Evolutionary conservation across 345 rosid genomes (phyloP), one percentile per base, ranked within the genome.

Genomic region (Rubroshorea leprosula): DNA sequence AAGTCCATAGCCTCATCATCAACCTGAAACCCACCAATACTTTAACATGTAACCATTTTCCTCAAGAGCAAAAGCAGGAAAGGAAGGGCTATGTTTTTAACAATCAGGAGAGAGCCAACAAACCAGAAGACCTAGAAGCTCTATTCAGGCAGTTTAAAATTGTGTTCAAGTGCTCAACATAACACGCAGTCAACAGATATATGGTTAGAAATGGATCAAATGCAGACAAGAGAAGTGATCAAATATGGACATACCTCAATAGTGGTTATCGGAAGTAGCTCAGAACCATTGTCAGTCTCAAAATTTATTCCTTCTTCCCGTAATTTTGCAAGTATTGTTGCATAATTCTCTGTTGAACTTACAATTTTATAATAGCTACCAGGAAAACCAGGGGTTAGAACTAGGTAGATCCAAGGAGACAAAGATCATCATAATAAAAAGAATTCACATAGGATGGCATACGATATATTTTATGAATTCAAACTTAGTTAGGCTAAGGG

Each of bases 271-370:
- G n/a, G n/a, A n/a, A n/a, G n/a, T 26, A 92, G 74, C 76, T 92
- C 96, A 16, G 96, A 92, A 72, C 96, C 98, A 64, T 81, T 89
- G 68, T 89, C 98, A 49, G 89, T 81, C 78, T 88, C 93, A 44
- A 84, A 89, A 56, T 64, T 67, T 61, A 92, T 77, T 76, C 90
- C 90, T 74, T 76, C 93, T 54, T 86, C 87, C 2, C 75, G 78
- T 61, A 89, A 79, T 75, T 81, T 89, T 64, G 90, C 73, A 27
- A 83, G 60, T 62, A 86, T 70, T n/a, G 75, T 59, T 3, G 80
- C 35, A 76, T 92, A 92, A 76, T 81, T 78, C 68, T 92, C 96
- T 1, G 79, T 49, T 23, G 92, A 68, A 64, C 93, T 79, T 61
- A 89, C 83, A 68, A 92, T 69, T 74, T 92, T 92, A 64, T 83